These are phyloP conservation scores for Russula virescens DNA, from an alignment of 768 basidiomycete genomes.

Conservation along the genomic window DNA sequence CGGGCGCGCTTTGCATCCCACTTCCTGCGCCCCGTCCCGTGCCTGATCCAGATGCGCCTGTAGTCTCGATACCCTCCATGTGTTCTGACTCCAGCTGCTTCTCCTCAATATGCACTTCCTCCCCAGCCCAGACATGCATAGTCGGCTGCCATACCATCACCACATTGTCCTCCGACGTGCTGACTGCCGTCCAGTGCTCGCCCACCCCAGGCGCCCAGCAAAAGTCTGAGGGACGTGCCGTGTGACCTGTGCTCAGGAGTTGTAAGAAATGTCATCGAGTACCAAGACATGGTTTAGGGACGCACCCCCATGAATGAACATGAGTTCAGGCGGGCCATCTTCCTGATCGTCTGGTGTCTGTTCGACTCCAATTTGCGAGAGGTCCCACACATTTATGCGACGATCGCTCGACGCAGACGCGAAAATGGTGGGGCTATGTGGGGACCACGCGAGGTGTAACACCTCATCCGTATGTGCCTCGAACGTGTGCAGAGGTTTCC, in stretches of 20 bases:
- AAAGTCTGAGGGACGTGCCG: conserved; percentile 86
- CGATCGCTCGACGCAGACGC: conserved; percentile 94
- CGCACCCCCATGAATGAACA: conserved; percentile 92
- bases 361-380: conserved; percentile 85
- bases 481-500: conserved; percentile 80
- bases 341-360: conserved; percentile 98
- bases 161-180: conserved; percentile 94
- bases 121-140: conserved; percentile 89
- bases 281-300: neutral
- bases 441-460: conserved; percentile 92
- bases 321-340: conserved; percentile 92
- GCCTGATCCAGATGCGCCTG: conserved; percentile 25
- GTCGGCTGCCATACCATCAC: conserved; percentile 98
- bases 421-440: conserved; percentile 85
- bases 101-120: conserved; percentile 77
- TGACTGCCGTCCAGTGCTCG: conserved; percentile 82
- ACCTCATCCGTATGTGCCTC: conserved; percentile 94
- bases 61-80: conserved; percentile 68
- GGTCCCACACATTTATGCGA: conserved; percentile 92
- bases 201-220: conserved; percentile 85
- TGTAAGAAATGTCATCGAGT: neutral
- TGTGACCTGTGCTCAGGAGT: conserved; percentile 56
- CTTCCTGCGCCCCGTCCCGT: conserved; percentile 26
- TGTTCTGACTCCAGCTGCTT: conserved; percentile 77
- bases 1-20: conserved; percentile 51